Evolutionary conservation across 768 basidiomycete genomes (phyloP).

Genomic region (Rubroboletus satanas): DNA sequence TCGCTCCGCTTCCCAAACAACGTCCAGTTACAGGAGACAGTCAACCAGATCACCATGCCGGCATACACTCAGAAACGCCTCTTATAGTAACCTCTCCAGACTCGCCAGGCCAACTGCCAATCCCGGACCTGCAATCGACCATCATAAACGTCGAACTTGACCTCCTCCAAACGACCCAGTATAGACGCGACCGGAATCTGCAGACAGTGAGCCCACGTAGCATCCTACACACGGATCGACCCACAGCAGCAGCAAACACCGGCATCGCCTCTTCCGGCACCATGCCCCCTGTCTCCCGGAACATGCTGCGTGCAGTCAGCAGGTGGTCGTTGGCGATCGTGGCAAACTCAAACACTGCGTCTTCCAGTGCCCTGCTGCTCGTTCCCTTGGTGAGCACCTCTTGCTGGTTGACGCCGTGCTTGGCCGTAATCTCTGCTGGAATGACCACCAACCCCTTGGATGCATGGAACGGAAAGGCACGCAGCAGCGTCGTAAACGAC

Average conservation of each 20-base stretch:
- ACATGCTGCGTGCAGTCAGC: slow-evolving; percentile 67
- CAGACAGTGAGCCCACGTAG: slow-evolving; percentile 1
- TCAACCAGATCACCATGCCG: slow-evolving; percentile 26
- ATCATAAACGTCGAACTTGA: slow-evolving; percentile 70
- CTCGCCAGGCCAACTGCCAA: slow-evolving; percentile 75
- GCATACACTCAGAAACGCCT: slow-evolving; percentile 34
- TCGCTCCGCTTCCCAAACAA: neutral
- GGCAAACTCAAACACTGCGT: slow-evolving; percentile 83
- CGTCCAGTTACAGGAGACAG: slow-evolving; percentile 5
- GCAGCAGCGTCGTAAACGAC: slow-evolving; percentile 65
- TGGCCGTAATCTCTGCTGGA: slow-evolving; percentile 78
- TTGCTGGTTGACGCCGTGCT: slow-evolving; percentile 74
- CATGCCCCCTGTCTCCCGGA: slow-evolving; percentile 49
- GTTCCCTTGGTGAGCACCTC: slow-evolving; percentile 62
- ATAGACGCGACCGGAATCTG: slow-evolving; percentile 68
- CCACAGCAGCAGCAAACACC: slow-evolving; percentile 67
- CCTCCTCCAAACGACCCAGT: slow-evolving; percentile 62
- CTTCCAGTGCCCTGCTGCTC: slow-evolving; percentile 57
- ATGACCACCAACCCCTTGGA: slow-evolving; percentile 68
- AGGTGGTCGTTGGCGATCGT: slow-evolving; percentile 78
- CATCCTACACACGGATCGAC: slow-evolving; percentile 28
- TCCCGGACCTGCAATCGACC: slow-evolving; percentile 59
- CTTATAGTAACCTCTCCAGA: slow-evolving; percentile 54
- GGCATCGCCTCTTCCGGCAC: slow-evolving; percentile 62
- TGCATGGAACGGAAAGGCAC: slow-evolving; percentile 75